Base-by-base conservation (phyloP, 202 grass and related monocot genomes). In the Cymbopogon flexuosus region DNA sequence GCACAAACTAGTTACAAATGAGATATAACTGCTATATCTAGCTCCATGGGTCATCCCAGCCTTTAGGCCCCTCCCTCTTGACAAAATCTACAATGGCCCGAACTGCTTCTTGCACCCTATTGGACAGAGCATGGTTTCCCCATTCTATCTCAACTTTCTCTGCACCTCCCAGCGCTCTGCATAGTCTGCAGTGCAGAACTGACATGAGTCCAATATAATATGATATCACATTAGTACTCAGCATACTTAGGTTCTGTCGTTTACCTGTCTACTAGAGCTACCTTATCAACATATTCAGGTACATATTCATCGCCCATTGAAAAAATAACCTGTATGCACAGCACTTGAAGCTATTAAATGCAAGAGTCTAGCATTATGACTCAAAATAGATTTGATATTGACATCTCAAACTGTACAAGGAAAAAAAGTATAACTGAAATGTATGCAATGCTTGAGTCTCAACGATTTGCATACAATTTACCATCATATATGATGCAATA, bases 31-130 rank as follows among this genome's bases (percentile, higher is more conserved):
- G 58, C 1, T 73, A 24, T 68, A 77, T 81, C 87, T 95, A 96
- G 73, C 85, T 90, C 96, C 96, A 99, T 19, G 96, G 96, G 85
- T 99, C 96, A 62, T 99, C 96, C 96, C 96, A 99, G 42, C 96
- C 96, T 85, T 93, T 96, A 9, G 90, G 96, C 40, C 96, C 96
- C 78, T 99, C 96, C 82, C 90, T 90, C 84, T 96, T 99, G 75
- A 99, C 88, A 86, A 99, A 99, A 87, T 99, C 96, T 74, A 99
- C 42, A 78, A 99, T 93, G 81, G 92, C 92, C 35, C 85, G 65
- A 80, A 99, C 96, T 68, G 90, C 88, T 71, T 99, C 96, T 90
- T 99, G 92, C 43, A 88, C 87, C 78, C 96, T 88, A 81, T 96
- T 96, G 56, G 96, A 96, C 66, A 99, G 87, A 57, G 90, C 72